These are phyloP conservation scores for Penicillium sclerotigenum DNA, from an alignment of 2,329 filamentous ascomycete species.

Conservation along the genomic window DNA sequence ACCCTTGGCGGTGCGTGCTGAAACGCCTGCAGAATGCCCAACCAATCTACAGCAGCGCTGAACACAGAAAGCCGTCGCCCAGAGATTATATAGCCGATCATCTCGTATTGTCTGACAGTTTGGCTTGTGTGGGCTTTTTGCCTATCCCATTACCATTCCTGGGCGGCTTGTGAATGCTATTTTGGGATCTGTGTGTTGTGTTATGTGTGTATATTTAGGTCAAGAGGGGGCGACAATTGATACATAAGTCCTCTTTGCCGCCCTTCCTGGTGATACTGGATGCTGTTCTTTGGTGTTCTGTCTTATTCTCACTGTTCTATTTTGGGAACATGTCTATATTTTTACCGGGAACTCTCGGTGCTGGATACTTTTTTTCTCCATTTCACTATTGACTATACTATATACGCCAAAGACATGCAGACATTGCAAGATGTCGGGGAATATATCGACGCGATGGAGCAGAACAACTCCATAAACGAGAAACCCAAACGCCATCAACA, in stretches of 20 bases:
- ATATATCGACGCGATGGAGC: slow-evolving; percentile 1
- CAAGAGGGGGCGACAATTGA: background rate
- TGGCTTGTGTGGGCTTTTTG: background rate
- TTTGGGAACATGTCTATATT: background rate
- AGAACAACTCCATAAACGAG: background rate
- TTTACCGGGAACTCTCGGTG: background rate
- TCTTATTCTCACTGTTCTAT: background rate
- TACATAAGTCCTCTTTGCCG: background rate
- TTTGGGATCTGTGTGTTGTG: background rate
- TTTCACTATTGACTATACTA: background rate
- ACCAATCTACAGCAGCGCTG: slow-evolving; percentile 9
- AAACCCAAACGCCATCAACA: slow-evolving; percentile 3
- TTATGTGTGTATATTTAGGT: background rate
- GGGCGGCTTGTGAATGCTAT: slow-evolving; percentile 3
- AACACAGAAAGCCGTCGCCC: background rate
- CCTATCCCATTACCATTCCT: background rate
- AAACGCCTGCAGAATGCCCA: slow-evolving; percentile 7
- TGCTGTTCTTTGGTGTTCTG: too few species aligned
- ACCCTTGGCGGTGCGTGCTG: slow-evolving; percentile 21
- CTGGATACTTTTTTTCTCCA: background rate
- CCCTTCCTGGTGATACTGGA: too few species aligned
- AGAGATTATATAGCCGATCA: background rate
- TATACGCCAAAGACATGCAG: slow-evolving; percentile 1
- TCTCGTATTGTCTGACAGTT: slow-evolving; percentile 2
- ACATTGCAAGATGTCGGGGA: slow-evolving; percentile 6